These are phyloP conservation scores for Solanum commersonii DNA, from an alignment of 257 asterid genomes.

Conservation along the genomic window DNA sequence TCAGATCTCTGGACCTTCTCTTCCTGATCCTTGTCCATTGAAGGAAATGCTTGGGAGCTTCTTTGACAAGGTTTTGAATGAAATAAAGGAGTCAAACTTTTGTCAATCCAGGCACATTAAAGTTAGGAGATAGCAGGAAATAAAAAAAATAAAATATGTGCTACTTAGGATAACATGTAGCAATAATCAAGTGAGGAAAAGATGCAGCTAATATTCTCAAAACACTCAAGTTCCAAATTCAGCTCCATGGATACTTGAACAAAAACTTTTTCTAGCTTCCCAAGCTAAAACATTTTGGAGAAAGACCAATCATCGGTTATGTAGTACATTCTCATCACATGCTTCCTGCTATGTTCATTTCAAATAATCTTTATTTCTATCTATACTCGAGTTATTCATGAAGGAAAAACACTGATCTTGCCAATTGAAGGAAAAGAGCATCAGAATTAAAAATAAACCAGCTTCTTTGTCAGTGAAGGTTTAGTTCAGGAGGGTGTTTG, in stretches of 20 bases:
- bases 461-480: neutral
- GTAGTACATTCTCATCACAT: neutral
- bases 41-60: slow-evolving; percentile 1
- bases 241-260: neutral
- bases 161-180: neutral
- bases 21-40: slow-evolving; percentile 16
- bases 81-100: neutral
- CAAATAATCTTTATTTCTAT: neutral
- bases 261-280: neutral
- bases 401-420: neutral
- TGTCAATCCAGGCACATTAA: neutral
- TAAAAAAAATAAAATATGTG: neutral
- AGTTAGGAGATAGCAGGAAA: neutral
- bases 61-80: neutral
- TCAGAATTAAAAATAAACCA: neutral
- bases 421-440: neutral
- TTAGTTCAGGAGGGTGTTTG: neutral
- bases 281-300: neutral
- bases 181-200: neutral
- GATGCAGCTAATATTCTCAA: neutral
- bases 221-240: neutral
- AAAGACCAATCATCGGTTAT: neutral
- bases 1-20: slow-evolving; percentile 20
- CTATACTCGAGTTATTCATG: neutral
- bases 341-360: neutral